These are phyloP conservation scores for Rhizophora apiculata DNA, from an alignment of 345 rosid species.

Conservation along the genomic window DNA sequence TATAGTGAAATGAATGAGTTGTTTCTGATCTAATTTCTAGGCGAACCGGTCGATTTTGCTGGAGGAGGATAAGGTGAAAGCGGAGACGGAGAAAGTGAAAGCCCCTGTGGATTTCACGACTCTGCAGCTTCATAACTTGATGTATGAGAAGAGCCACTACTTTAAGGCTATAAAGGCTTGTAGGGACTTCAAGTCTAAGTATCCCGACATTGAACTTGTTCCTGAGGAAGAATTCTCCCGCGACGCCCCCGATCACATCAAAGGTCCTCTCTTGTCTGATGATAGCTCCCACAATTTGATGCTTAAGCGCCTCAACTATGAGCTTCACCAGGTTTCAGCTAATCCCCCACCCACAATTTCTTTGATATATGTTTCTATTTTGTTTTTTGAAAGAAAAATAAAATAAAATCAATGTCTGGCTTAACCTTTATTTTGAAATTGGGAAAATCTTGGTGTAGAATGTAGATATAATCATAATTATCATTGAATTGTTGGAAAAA, in stretches of 20 bases:
- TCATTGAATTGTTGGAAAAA: too few relatives aligned
- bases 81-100: constrained; percentile 68
- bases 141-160: constrained; percentile 93
- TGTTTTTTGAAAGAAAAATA: not conserved
- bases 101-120: constrained; percentile 78
- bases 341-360: not conserved
- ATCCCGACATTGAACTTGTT: constrained; percentile 80
- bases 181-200: constrained; percentile 76
- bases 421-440: too few relatives aligned
- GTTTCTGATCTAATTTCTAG: constrained; percentile 23
- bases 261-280: constrained; percentile 43
- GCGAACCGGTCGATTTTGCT: constrained; percentile 68
- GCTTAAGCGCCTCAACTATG: constrained; percentile 83
- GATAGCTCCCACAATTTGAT: constrained; percentile 71
- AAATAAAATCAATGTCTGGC: too few relatives aligned
- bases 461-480: too few relatives aligned
- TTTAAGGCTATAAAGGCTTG: constrained; percentile 78
- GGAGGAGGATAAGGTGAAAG: constrained; percentile 71
- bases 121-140: constrained; percentile 73
- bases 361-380: not conserved
- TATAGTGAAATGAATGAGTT: not conserved
- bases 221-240: constrained; percentile 70
- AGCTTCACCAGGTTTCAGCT: constrained; percentile 68
- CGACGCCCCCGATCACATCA: constrained; percentile 68
- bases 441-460: too few relatives aligned